Conservation (phyloP, 2,329 filamentous ascomycete genomes). For the Xylariaceae sp. region DNA sequence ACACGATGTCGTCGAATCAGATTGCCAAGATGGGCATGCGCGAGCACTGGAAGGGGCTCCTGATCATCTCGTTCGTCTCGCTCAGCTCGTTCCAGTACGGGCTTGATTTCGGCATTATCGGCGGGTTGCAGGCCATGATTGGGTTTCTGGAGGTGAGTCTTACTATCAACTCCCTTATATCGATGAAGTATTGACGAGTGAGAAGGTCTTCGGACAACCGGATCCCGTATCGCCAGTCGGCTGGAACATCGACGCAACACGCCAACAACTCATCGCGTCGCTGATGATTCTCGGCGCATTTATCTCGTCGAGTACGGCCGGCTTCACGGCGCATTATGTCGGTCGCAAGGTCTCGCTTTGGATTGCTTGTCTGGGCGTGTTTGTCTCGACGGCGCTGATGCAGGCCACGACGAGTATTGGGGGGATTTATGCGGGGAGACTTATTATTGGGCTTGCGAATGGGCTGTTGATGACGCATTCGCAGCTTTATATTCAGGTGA, state of each 20-base stretch:
- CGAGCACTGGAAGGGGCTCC: conserved; percentile 28
- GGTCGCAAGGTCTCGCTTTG: conserved; percentile 37
- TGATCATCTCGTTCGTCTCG: conserved; percentile 28
- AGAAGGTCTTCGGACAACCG: conserved; percentile 27
- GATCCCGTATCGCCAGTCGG: conserved; percentile 25
- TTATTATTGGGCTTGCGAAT: conserved; percentile 43
- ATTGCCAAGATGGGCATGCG: conserved; percentile 20
- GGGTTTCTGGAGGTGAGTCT: conserved; percentile 29
- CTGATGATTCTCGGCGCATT: conserved; percentile 46
- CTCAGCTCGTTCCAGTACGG: conserved; percentile 33
- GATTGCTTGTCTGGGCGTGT: conserved; percentile 34
- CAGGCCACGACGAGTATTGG: conserved; percentile 44
- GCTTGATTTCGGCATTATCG: conserved; percentile 32
- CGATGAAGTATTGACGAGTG: too few species aligned
- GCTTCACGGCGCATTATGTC: conserved; percentile 34
- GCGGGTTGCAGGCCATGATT: conserved; percentile 33
- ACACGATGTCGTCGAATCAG: conserved; percentile 20
- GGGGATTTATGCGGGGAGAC: conserved; percentile 44
- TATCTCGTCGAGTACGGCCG: conserved; percentile 39
- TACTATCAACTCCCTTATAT: too few species aligned
- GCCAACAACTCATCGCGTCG: conserved; percentile 45
- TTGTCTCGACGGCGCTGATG: conserved; percentile 46
- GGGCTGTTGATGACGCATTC: conserved; percentile 37
- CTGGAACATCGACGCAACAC: conserved; percentile 33
- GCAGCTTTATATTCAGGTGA: conserved; percentile 25